phyloP scores from a whole-genome alignment of 305 asterid genomes.

The Solanum chacoense region DNA sequence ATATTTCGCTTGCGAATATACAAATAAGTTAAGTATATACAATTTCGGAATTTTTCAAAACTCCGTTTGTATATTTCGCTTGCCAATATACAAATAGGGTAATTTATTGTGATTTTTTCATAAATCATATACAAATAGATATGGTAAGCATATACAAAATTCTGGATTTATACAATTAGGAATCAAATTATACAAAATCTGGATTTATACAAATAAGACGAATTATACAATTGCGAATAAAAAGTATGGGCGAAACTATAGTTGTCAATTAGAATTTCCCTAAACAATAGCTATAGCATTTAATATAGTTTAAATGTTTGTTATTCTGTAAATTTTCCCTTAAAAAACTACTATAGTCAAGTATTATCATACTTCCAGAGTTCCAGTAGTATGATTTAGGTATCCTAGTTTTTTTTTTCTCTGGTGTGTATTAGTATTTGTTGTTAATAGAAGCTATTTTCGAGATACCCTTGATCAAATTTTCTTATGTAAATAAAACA shows the following conservation, averaged over 20 bases:
- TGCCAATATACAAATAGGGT: neutral
- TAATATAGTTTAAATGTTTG: too few species aligned
- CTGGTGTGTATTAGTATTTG: neutral
- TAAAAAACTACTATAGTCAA: neutral
- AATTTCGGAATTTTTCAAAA: too few species aligned
- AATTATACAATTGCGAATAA: neutral
- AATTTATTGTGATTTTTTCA: neutral
- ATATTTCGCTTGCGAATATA: neutral
- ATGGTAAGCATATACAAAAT: neutral
- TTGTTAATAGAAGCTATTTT: neutral
- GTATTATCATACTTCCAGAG: neutral
- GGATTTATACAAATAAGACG: too few species aligned
- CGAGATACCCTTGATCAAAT: neutral
- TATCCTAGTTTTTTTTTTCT: neutral
- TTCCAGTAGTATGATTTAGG: neutral
- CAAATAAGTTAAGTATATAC: too few species aligned
- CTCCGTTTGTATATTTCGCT: too few species aligned
- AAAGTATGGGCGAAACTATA: neutral
- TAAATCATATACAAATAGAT: neutral
- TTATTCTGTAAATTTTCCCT: neutral
- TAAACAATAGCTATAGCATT: neutral
- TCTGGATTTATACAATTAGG: neutral
- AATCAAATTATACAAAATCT: too few species aligned
- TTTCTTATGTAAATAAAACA: neutral
- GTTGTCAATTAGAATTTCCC: neutral